A percentile compares a stretch with the other conserved stretches of the same genome.
These are phyloP conservation scores for Trametes cinnabarina DNA, from an alignment of 768 basidiomycete species.

Conservation along the genomic window DNA sequence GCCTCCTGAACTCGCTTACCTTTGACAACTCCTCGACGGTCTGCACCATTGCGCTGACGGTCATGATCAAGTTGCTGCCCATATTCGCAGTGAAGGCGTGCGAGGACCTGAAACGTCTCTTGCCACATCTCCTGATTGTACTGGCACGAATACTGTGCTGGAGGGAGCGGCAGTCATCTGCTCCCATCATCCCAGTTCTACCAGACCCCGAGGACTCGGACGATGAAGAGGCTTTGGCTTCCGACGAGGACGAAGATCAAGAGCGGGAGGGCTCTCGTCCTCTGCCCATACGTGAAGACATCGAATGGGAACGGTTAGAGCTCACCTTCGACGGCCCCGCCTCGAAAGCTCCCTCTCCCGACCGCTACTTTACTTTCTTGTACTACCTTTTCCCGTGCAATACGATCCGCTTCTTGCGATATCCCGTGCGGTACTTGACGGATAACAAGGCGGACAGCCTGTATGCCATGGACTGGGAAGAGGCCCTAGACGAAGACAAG, in stretches of 20 bases:
- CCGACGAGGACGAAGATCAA: slow-evolving; percentile 13
- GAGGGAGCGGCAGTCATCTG: slow-evolving; percentile 50
- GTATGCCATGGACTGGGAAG: slow-evolving; percentile 69
- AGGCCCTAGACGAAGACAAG: slow-evolving; percentile 63
- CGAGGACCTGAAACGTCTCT: slow-evolving; percentile 50
- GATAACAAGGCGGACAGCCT: slow-evolving; percentile 51
- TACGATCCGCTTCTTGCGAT: slow-evolving; percentile 72
- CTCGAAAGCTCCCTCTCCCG: slow-evolving; percentile 57
- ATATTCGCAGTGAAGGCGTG: slow-evolving; percentile 65
- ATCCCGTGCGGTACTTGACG: slow-evolving; percentile 62
- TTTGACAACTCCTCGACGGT: slow-evolving; percentile 75
- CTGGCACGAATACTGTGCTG: slow-evolving; percentile 74
- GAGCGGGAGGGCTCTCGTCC: slow-evolving; percentile 19
- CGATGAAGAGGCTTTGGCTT: slow-evolving; percentile 7
- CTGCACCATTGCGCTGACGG: slow-evolving; percentile 60
- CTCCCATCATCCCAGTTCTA: slow-evolving; percentile 12
- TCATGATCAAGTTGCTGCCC: slow-evolving; percentile 72
- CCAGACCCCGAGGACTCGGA: slow-evolving; percentile 29
- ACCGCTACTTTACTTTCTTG: slow-evolving; percentile 70
- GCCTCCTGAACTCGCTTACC: slow-evolving; percentile 63
- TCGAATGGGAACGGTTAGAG: slow-evolving; percentile 70
- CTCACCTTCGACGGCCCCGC: slow-evolving; percentile 52
- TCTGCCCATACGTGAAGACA: slow-evolving; percentile 43
- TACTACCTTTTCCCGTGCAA: slow-evolving; percentile 94
- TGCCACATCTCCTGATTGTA: slow-evolving; percentile 66